Conservation (phyloP, 176 grass and related monocot species). For the Neostapfia colusana region DNA sequence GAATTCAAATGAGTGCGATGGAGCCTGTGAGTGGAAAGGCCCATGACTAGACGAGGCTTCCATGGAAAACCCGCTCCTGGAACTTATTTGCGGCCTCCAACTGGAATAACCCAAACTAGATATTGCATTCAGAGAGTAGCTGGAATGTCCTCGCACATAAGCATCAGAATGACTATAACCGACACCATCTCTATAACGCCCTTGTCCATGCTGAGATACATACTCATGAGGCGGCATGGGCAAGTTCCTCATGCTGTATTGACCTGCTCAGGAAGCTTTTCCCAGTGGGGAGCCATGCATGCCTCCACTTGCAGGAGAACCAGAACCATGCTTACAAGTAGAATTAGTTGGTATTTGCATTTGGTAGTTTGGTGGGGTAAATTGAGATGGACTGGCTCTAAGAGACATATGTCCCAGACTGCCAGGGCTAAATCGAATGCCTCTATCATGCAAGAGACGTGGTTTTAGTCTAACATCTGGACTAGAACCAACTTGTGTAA, state of each 20-base stretch:
- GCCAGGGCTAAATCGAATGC: conserved; percentile 75
- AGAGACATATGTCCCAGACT: conserved; percentile 75
- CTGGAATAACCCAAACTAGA: conserved; percentile 65
- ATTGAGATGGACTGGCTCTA: conserved; percentile 87
- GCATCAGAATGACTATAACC: conserved; percentile 60
- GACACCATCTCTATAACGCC: conserved; percentile 56
- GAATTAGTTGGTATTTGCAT: conserved; percentile 64
- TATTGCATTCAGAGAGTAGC: conserved; percentile 53
- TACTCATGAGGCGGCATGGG: conserved; percentile 65
- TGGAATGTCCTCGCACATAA: conserved; percentile 44
- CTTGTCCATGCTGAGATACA: conserved; percentile 60
- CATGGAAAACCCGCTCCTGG: conserved; percentile 46
- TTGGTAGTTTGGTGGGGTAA: conserved; percentile 81
- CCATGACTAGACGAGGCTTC: conserved; percentile 48
- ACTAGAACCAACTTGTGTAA: conserved; percentile 75
- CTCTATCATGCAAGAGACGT: conserved; percentile 69
- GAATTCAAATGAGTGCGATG: conserved; percentile 28
- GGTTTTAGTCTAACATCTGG: conserved; percentile 67
- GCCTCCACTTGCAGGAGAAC: conserved; percentile 73
- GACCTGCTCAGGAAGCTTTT: conserved; percentile 57
- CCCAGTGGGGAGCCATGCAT: conserved; percentile 71
- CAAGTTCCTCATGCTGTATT: conserved; percentile 63
- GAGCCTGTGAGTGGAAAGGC: conserved; percentile 37
- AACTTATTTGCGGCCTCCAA: conserved; percentile 69
- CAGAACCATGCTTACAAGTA: conserved; percentile 60